A percentile compares a stretch with the other conserved stretches of the same genome.
phyloP scores from a whole-genome alignment of 768 basidiomycete genomes.

The Serendipita sp. region DNA sequence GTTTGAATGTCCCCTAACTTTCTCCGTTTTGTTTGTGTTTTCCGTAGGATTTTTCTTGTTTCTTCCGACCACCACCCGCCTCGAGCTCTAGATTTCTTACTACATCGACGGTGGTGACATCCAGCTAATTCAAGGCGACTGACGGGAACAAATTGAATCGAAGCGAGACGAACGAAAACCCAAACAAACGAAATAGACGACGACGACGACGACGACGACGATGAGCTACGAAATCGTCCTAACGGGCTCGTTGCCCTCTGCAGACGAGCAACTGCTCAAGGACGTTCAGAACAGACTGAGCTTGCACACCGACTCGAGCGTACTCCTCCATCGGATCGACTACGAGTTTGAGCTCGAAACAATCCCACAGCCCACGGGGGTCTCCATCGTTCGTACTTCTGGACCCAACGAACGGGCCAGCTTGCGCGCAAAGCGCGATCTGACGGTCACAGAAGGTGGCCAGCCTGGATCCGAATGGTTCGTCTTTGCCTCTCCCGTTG shows the following conservation, averaged over 20 bases:
- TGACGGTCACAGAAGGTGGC: background rate
- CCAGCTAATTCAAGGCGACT: too few species aligned
- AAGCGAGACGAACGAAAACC: too few species aligned
- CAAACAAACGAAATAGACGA: background rate
- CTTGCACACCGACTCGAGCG: background rate
- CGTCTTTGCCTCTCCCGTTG: background rate
- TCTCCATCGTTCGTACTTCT: background rate
- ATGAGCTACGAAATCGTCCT: background rate
- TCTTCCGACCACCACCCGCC: background rate
- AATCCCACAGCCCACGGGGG: background rate
- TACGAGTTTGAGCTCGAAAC: background rate
- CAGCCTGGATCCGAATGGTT: background rate
- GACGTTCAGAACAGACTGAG: conserved; percentile 2
- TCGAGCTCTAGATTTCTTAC: too few species aligned
- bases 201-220: background rate
- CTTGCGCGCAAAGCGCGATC: background rate
- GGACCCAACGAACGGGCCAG: background rate
- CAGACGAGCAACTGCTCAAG: background rate
- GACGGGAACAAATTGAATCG: too few species aligned
- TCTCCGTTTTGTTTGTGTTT: background rate
- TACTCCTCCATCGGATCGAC: background rate
- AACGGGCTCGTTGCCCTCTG: background rate
- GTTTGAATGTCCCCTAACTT: too few species aligned
- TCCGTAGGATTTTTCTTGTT: background rate
- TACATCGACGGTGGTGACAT: too few species aligned